These are phyloP conservation scores for Cucurbita pepo DNA, from an alignment of 306 rosid genomes.

Conservation along the genomic window DNA sequence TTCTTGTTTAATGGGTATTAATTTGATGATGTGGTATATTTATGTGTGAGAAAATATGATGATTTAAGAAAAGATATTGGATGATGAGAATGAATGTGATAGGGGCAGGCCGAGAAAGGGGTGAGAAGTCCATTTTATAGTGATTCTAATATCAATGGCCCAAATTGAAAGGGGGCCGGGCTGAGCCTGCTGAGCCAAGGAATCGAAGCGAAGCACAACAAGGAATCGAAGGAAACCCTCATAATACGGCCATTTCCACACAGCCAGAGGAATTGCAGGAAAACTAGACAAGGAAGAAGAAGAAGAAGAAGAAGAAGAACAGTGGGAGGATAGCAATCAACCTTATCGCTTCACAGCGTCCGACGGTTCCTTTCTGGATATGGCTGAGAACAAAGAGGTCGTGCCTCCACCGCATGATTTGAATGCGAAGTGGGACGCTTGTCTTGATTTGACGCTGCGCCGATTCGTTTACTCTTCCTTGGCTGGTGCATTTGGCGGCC, in stretches of 20 bases:
- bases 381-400: constrained; percentile 17
- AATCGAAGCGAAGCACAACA: not conserved
- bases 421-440: constrained; percentile 41
- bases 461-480: constrained; percentile 47
- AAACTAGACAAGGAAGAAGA: not conserved
- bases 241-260: not conserved
- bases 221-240: not conserved
- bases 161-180: not conserved
- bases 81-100: not conserved
- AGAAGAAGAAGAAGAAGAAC: not conserved
- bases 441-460: constrained; percentile 38
- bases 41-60: too few species aligned
- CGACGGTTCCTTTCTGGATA: not conserved
- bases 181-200: not conserved
- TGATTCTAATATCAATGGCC: not conserved
- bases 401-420: constrained; percentile 26
- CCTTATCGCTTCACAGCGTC: not conserved
- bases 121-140: not conserved
- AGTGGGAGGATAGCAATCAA: not conserved
- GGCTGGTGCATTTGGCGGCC: constrained; percentile 35
- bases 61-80: too few species aligned
- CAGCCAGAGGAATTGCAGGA: not conserved
- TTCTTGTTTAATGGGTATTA: too few species aligned
- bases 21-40: too few species aligned
- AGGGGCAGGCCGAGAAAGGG: not conserved